Base-by-base conservation (phyloP, 169 alveolate genomes). In the Plasmodium ovale region DNA sequence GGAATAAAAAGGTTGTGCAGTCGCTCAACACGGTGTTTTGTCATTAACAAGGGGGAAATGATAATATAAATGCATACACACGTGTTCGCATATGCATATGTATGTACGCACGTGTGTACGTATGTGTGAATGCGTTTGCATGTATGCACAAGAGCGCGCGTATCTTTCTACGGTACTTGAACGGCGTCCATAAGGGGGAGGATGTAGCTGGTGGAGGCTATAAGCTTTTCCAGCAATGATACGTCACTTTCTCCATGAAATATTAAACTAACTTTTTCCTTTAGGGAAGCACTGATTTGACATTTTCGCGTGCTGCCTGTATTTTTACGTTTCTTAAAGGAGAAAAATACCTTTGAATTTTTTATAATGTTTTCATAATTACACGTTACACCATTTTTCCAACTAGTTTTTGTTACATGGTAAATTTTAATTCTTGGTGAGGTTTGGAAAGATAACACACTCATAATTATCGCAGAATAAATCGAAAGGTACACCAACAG, bases 191-290 rank as follows among this genome's bases (percentile, higher is more conserved):
- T 79, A 56, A 51, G 51, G 31, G 89, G 89, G 5, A 79, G 72
- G 35, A 79, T 62, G 33, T 79, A 79, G 33, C 84, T 53, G 1
- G 72, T 65, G 12, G 89, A 79, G 10, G 89, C 89, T 7, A 79
- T 42, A 12, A 64, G 35, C 16, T 79, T 79, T 47, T 79, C 89
- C 9, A 65, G 53, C 27, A 79, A 4, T 1, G 89, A 64, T 51
- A 79, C 16, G 44, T 79, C 70, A 10, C 64, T 79, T 79, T 79
- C 89, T n/a, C 89, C 89, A 56, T 79, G 82, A 37, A 79, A 65
- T 51, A 53, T 49, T 9, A 64, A 64, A 79, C 51, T 79, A 16
- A 67, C 51, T 54, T 79, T 49, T 29, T 65, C 35, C 14, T 79
- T 64, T 51, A 64, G 27, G n/a, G 84, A 64, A 25, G 47, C 27